phyloP scores from a whole-genome alignment of 805 yeast genomes.

The Novakomyces olei region DNA sequence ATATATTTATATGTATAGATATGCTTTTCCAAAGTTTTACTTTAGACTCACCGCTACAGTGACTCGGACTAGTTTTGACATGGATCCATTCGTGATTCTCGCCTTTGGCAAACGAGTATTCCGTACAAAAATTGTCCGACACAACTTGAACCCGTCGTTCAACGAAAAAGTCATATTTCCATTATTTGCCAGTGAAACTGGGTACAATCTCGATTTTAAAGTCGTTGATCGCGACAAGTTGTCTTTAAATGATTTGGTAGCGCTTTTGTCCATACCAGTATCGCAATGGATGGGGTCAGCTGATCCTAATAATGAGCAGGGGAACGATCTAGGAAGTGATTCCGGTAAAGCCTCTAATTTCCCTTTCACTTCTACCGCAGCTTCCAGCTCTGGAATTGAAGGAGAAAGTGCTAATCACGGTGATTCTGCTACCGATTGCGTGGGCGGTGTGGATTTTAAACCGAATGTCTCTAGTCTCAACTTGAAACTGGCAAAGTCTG shows the following conservation, averaged over 20 bases:
- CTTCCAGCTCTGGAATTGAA: slow-evolving; percentile 1
- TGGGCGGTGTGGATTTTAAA: slow-evolving; percentile 13
- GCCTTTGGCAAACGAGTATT: slow-evolving; percentile 76
- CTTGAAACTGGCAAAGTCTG: slow-evolving; percentile 14
- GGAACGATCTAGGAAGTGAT: no score
- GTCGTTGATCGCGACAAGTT: slow-evolving; percentile 69
- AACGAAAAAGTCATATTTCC: slow-evolving; percentile 67
- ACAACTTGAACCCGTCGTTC: slow-evolving; percentile 60
- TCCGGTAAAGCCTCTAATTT: no score
- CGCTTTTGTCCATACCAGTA: not conserved
- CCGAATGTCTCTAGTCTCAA: no score
- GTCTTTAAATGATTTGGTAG: slow-evolving; percentile 67
- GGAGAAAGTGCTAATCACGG: no score
- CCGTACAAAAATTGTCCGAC: slow-evolving; percentile 66
- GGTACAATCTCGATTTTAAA: slow-evolving; percentile 43
- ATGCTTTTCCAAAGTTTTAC: no score
- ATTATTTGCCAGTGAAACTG: slow-evolving; percentile 39
- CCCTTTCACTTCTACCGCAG: not conserved
- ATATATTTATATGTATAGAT: no score
- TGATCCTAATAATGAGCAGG: not conserved
- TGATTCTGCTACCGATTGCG: no score
- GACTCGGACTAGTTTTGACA: slow-evolving; percentile 60
- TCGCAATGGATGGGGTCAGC: not conserved
- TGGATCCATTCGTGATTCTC: slow-evolving; percentile 90
- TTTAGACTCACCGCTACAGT: slow-evolving; percentile 17